Evolutionary conservation across 768 basidiomycete genomes (phyloP).

Genomic region (Rhodotorula taiwanensis): DNA sequence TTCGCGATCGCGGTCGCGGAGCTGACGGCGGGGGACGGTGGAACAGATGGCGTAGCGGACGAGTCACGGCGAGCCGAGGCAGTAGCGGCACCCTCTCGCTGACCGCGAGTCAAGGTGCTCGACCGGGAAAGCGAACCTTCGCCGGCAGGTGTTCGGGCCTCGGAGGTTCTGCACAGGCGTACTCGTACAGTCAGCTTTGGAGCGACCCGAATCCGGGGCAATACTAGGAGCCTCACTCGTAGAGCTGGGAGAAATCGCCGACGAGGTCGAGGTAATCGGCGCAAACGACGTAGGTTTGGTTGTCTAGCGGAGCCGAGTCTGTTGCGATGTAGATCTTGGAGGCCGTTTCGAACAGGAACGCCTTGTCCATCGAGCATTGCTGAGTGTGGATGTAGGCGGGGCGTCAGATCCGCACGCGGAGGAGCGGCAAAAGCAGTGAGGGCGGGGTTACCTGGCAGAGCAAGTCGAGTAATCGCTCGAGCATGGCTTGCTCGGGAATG

Average conservation of each 20-base stretch:
- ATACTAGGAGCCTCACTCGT: constrained; percentile 69
- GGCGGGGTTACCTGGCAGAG: constrained; percentile 44
- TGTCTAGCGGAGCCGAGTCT: constrained; percentile 83
- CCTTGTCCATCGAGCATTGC: constrained; percentile 89
- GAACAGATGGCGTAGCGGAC: not conserved
- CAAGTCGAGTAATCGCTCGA: constrained; percentile 75
- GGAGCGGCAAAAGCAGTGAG: too few relatives aligned
- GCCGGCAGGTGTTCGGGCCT: not conserved
- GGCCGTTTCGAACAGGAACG: constrained; percentile 80
- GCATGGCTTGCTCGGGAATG: constrained; percentile 71
- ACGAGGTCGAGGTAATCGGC: constrained; percentile 86
- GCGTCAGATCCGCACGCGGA: not conserved
- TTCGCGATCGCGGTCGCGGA: not conserved
- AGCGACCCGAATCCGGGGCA: not conserved
- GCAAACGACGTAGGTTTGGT: constrained; percentile 77
- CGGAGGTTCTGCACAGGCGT: too few relatives aligned
- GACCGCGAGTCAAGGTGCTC: not conserved
- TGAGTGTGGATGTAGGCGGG: constrained; percentile 41
- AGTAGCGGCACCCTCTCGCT: not conserved
- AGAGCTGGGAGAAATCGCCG: constrained; percentile 75
- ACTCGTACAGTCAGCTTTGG: too few relatives aligned
- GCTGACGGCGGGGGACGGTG: not conserved
- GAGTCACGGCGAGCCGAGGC: not conserved
- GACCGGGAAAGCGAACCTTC: constrained; percentile 15
- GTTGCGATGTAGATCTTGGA: constrained; percentile 88